Evolutionary conservation across 2,329 filamentous ascomycete species (phyloP).

Genomic region (Stagonosporopsis vannaccii): DNA sequence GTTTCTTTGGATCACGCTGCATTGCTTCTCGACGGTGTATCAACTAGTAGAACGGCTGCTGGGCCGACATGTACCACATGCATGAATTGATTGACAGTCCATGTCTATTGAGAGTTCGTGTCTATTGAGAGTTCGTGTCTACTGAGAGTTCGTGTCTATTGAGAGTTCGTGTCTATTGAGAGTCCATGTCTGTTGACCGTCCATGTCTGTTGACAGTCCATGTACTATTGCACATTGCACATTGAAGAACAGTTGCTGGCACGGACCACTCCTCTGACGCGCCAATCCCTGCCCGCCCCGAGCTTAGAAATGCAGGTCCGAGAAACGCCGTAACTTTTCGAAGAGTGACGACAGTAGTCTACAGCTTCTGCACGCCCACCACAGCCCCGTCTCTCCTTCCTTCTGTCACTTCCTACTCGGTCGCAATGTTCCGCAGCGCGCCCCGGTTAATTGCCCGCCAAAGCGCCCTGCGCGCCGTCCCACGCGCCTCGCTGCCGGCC

Average conservation of each 20-base stretch:
- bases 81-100: neutral
- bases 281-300: slow-evolving; percentile 3
- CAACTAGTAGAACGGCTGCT: slow-evolving; percentile 4
- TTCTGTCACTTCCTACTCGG: slow-evolving; percentile 26
- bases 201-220: no score
- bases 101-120: no score
- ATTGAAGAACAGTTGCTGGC: no score
- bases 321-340: slow-evolving; percentile 17
- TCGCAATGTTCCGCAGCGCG: slow-evolving; percentile 62
- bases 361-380: slow-evolving; percentile 16
- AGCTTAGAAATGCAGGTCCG: slow-evolving; percentile 19
- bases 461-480: slow-evolving; percentile 41
- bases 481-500: slow-evolving; percentile 39
- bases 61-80: neutral
- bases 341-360: slow-evolving; percentile 8
- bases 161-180: no score
- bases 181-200: no score
- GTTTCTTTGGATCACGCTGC: slow-evolving; percentile 5
- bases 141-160: no score
- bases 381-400: slow-evolving; percentile 14
- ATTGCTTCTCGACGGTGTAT: slow-evolving; percentile 10
- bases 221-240: no score
- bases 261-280: no score
- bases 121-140: no score
- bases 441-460: slow-evolving; percentile 53